Evolutionary conservation across 2,329 filamentous ascomycete genomes (phyloP), one percentile per base, ranked within the genome.

Genomic region (Calonectria fujianensis): DNA sequence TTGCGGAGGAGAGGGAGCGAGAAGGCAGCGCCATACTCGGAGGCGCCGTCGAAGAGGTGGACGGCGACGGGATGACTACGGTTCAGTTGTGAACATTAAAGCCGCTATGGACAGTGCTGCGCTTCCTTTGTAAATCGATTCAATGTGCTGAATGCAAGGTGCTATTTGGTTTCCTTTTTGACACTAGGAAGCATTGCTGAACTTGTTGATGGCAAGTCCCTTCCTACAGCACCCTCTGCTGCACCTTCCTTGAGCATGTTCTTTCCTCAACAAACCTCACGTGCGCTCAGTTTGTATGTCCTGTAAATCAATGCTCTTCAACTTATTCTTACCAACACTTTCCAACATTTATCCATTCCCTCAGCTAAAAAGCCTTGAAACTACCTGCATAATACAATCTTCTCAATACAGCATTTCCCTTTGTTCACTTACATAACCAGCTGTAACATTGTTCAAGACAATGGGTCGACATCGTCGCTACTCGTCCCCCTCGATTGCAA

Each of bases 1-100:
- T 93, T 68, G 85, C 84, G 2, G 82, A 80, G 71, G 86, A 90
- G 83, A 85, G 89, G 78, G 76, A 75, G 71, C 84, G 79, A 70
- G 76, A 67, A 16, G 50, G 20, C 5, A 65, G 57, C 64, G 6
- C 71, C 51, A 45, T 75, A 78, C 50, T 77, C 67, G 32, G 59
- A 73, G 35, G 69, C 70, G 14, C 61, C 74, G 61, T 20, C 6
- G 70, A 71, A 1, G 70, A 76, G 39, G 37, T 76, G 52, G 52
- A 76, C 50, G 69, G 65, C 32, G 13, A 39, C 31, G n/a, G 68
- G 52, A 63, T 37, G 57, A 41, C 35, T 1, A 41, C 35, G 24
- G 35, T 29, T 27, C n/a, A 41, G n/a, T 41, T 63, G 57, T 63
- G 24, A 63, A 24, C 7, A 37, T 9, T 20, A 14, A 41, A 27